These are phyloP conservation scores for Chalciporus piperatus DNA, from an alignment of 768 basidiomycete species.

Conservation along the genomic window DNA sequence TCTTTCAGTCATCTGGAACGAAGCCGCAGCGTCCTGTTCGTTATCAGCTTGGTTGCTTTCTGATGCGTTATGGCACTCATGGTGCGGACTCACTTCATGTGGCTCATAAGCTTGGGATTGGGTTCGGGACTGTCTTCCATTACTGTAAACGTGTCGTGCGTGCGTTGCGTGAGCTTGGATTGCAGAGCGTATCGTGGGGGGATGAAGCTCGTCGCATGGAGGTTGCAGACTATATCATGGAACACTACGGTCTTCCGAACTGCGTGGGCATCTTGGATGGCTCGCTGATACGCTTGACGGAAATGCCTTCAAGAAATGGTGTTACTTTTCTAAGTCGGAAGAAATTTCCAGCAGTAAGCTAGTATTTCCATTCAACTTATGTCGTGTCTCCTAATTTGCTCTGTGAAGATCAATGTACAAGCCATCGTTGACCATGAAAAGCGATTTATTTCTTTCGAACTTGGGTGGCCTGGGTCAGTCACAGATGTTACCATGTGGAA, in stretches of 20 bases:
- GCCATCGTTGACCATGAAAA: conserved; percentile 18
- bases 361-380: neutral
- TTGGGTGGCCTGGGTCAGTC: conserved; percentile 24
- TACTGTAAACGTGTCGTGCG: conserved; percentile 16
- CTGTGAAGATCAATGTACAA: conserved; percentile 14
- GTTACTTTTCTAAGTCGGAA: conserved; percentile 16
- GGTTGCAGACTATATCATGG: conserved; percentile 10
- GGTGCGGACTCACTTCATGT: conserved; percentile 12
- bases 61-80: conserved; percentile 18
- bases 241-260: conserved; percentile 16
- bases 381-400: neutral
- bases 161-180: conserved; percentile 17
- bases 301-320: conserved; percentile 13
- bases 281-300: conserved; percentile 7
- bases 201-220: neutral
- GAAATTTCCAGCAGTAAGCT: conserved; percentile 17
- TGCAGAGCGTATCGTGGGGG: conserved; percentile 17
- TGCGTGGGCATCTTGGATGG: conserved; percentile 26
- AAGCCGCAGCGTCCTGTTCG: conserved; percentile 21
- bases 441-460: conserved; percentile 13
- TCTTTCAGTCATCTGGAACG: conserved; percentile 12
- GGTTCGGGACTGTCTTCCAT: conserved; percentile 18
- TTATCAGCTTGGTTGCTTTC: conserved; percentile 22
- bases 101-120: conserved; percentile 17
- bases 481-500: conserved; percentile 17